These are phyloP conservation scores for Botrytis fragariae DNA, from an alignment of 2,329 filamentous ascomycete genomes.

Conservation along the genomic window DNA sequence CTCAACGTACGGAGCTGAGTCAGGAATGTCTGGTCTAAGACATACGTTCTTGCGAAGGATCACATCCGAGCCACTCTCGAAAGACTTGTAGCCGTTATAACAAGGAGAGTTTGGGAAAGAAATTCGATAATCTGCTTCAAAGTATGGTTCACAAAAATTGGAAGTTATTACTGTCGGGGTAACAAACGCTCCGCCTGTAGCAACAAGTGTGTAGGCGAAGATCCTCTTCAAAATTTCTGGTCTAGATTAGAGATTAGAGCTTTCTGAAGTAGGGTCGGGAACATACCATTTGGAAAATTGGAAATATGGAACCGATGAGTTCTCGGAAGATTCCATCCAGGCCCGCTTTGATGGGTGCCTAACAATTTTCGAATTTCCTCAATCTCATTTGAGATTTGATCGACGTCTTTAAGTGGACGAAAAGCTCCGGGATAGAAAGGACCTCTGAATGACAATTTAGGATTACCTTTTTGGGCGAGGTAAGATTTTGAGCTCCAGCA, in stretches of 20 bases:
- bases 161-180: neutral
- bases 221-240: neutral
- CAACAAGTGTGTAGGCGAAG: neutral
- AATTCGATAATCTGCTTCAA: neutral
- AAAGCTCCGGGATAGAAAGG: too few species aligned
- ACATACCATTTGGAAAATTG: neutral
- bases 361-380: too few species aligned
- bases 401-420: too few species aligned
- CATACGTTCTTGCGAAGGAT: neutral
- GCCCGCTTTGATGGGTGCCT: too few species aligned
- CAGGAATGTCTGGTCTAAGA: neutral
- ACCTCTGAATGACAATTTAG: rapidly evolving
- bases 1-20: neutral
- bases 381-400: too few species aligned
- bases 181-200: neutral
- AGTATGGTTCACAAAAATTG: neutral
- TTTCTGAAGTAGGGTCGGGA: neutral
- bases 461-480: too few species aligned
- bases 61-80: neutral
- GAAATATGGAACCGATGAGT: too few species aligned
- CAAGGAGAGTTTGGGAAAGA: neutral
- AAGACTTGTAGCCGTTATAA: neutral
- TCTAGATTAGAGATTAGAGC: neutral
- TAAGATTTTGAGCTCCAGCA: rapidly evolving
- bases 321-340: too few species aligned